Conservation (phyloP, 2,329 filamentous ascomycete species). For the Sarocladium brachiariae region DNA sequence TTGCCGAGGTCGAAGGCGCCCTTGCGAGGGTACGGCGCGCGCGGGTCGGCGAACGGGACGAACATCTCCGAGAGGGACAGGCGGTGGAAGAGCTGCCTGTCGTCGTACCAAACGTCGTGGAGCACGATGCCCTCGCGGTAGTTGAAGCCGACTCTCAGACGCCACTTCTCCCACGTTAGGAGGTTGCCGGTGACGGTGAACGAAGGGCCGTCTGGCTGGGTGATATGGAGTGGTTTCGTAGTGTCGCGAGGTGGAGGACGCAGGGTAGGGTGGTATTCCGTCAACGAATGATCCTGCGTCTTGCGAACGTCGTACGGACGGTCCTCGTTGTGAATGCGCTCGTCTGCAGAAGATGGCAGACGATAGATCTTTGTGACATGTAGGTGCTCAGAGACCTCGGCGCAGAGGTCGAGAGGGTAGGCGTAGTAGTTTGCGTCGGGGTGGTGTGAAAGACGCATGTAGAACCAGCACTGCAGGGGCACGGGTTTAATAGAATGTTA, state of each 20-base stretch:
- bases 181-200: conserved; percentile 35
- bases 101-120: conserved; percentile 59
- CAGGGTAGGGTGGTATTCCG: conserved; percentile 27
- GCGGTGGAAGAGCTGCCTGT: conserved; percentile 57
- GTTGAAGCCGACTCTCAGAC: conserved; percentile 61
- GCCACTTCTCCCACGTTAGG: conserved; percentile 56
- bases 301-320: conserved; percentile 32
- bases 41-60: conserved; percentile 58
- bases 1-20: conserved; percentile 64
- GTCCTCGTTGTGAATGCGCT: conserved; percentile 22
- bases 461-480: conserved; percentile 19
- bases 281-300: conserved; percentile 33
- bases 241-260: conserved; percentile 17
- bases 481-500: neutral
- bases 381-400: conserved; percentile 39
- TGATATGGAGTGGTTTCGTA: conserved; percentile 23
- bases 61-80: conserved; percentile 62
- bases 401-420: conserved; percentile 45
- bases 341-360: conserved; percentile 30
- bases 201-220: conserved; percentile 25
- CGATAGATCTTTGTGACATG: conserved; percentile 39
- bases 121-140: conserved; percentile 59
- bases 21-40: conserved; percentile 56
- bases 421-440: conserved; percentile 48
- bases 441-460: conserved; percentile 25